Base-by-base conservation (phyloP, 2,329 filamentous ascomycete species). In the Ophiostoma australiae region DNA sequence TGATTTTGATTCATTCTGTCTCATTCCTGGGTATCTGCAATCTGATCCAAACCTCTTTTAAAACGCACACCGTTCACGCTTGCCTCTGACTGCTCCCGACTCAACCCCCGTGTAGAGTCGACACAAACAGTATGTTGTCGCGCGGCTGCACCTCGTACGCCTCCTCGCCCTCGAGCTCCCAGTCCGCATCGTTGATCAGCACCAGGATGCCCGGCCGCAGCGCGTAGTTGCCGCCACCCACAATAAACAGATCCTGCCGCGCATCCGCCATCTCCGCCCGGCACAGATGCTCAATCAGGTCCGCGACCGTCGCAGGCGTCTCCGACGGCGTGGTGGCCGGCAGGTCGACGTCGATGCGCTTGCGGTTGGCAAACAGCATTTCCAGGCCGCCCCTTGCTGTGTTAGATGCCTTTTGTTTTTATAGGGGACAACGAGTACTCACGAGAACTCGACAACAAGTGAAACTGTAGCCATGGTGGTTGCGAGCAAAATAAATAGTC, bases 161-260 rank as follows among this genome's bases (percentile, higher is more conserved):
- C 78, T 95, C 93, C 81, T 98, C 94, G 23, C 94, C 95, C 81
- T 98, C 95, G 15, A 99, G 87, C 80, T 98, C 95, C 95, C 95
- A 99, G 80, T 99, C 95, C 35, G 93, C 92, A 76, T 99, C 95
- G 78, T 99, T 99, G 80, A 99, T 97, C 71, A 99, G 85, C 37
- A 97, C 94, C 63, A 99, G 87, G 79, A 99, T 97, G 2, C 95
- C 95, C 5, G 95, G 95, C 70, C 95, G 93, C 44, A 70, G 73
- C 94, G 98, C 75, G 73, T 67, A 33, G 67, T 72, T 66, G 20
- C 39, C 33, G 48, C 17, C 8, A 44, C 97, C 92, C 31, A 97
- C 84, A 44, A 98, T 89, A 78, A 99, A 98, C 71, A 98, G 84
- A 72, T 98, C 94, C 78, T 91, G 91, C 71, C 94, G 86, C 33